Percentiles rank a stretch among this genome's conserved stretches.
Conservation (phyloP, 2,329 filamentous ascomycete species). For the Paraphoma chrysanthemicola region DNA sequence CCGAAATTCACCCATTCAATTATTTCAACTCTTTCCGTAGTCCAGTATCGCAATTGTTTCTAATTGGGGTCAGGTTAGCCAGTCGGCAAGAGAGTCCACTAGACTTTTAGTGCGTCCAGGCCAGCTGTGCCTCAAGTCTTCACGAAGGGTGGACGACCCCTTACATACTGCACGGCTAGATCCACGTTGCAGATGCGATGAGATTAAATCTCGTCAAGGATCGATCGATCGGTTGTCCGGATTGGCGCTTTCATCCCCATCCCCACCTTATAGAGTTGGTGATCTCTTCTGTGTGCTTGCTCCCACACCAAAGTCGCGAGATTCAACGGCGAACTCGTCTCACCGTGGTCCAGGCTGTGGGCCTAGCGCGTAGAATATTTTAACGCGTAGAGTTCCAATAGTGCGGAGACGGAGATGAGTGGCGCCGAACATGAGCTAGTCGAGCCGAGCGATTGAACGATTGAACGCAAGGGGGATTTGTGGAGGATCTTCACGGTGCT, state of each 20-base stretch:
- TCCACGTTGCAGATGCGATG: background rate
- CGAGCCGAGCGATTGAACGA: background rate
- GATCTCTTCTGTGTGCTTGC: background rate
- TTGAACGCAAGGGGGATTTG: background rate
- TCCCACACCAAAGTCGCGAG: background rate
- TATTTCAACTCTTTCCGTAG: too few relatives aligned
- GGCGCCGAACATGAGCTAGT: conserved; percentile 2
- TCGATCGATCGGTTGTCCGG: background rate
- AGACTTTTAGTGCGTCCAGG: background rate
- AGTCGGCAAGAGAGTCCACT: background rate
- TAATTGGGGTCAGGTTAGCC: background rate
- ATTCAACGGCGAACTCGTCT: background rate
- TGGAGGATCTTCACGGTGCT: conserved; percentile 4
- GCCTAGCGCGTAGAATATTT: background rate
- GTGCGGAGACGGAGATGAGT: conserved; percentile 5
- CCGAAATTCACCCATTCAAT: too few relatives aligned
- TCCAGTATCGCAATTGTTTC: background rate
- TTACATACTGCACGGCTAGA: background rate
- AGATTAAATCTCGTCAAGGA: background rate
- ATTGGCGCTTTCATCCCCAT: background rate
- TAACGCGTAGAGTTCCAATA: conserved; percentile 1
- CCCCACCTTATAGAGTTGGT: background rate
- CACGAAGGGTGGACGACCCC: background rate
- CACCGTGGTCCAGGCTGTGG: background rate
- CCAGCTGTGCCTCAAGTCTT: background rate